Evolutionary conservation across 352 stramenopile species (phyloP).

Genomic region (Phytophthora melonis): DNA sequence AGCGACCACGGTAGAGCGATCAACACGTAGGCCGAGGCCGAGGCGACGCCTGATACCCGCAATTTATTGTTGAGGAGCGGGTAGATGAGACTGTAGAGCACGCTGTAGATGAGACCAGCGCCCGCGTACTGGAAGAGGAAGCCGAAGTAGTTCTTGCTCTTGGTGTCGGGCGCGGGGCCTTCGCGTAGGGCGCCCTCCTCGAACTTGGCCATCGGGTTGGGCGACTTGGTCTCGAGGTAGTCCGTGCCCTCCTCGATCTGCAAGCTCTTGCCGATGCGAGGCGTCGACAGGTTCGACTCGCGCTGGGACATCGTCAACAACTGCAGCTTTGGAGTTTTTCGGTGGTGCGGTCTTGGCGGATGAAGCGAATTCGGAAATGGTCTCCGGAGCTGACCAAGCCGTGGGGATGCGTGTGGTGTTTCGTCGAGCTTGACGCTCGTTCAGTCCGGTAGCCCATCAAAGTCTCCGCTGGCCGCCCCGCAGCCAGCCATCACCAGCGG

Average conservation of each 20-base stretch:
- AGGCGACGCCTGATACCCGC: slow-evolving; percentile 32
- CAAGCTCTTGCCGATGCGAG: slow-evolving; percentile 33
- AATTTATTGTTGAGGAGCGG: slow-evolving; percentile 38
- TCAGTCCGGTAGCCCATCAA: not conserved
- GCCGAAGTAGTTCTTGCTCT: slow-evolving; percentile 49
- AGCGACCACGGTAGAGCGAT: slow-evolving; percentile 81
- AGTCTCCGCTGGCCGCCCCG: slow-evolving; percentile 2
- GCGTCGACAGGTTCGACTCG: slow-evolving; percentile 32
- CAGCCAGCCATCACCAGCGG: slow-evolving; percentile 38
- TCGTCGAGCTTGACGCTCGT: not conserved
- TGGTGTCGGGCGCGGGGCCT: slow-evolving; percentile 42
- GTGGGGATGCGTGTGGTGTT: not conserved
- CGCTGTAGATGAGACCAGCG: slow-evolving; percentile 58
- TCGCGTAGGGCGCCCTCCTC: slow-evolving; percentile 56
- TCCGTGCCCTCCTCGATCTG: slow-evolving; percentile 20
- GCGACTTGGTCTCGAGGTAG: slow-evolving; percentile 42
- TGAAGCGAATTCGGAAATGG: slow-evolving; percentile 33
- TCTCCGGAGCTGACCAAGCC: slow-evolving; percentile 24
- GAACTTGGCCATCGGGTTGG: slow-evolving; percentile 38
- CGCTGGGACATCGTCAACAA: slow-evolving; percentile 8
- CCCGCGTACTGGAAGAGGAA: slow-evolving; percentile 62
- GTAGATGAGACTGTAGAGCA: slow-evolving; percentile 55
- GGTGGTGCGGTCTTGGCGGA: slow-evolving; percentile 22
- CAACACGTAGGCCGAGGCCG: slow-evolving; percentile 51
- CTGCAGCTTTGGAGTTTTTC: slow-evolving; percentile 8